Evolutionary conservation across 306 rosid species (phyloP), one percentile per base, ranked within the genome.

Genomic region (Vigna angularis): DNA sequence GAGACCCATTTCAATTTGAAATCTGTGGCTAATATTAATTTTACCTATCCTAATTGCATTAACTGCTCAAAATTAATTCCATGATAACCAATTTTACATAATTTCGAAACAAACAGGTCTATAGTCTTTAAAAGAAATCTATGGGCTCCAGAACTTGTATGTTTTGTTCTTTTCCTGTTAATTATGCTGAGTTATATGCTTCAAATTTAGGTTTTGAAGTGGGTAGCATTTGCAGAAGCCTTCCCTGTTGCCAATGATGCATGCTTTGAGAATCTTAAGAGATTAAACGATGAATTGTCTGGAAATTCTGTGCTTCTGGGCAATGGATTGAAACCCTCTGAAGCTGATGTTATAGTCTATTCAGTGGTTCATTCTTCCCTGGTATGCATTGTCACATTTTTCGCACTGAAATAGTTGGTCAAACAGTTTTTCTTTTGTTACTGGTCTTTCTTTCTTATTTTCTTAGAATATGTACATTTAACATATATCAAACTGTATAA

Each of bases 331-430:
- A 90, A 75, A 78, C 89, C 88, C 3, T 96, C 96, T 9, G 97
- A 80, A 81, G 97, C 90, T 77, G 98, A 96, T 82, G 83, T 85
- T 81, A 42, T 86, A 55, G 96, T 91, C 82, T 93, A 93, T 87
- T 81, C 97, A 18, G 93, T 63, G 16, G 52, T 92, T 83, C 93
- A 91, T 87, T 85, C 96, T 70, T 82, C 81, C 64, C 81, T 93
- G 97, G 99, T 95, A 89, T 50, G 85, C 77, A 68, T 50, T 62
- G 22, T 7, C 59, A 51, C 55, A 52, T 61, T 72, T 18, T n/a
- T 16, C 32, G 1, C 22, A 62, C 66, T 7, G n/a, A 65, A 71
- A 56, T 17, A 68, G 69, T 69, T 76, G 70, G 28, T 66, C 15
- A 70, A 69, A 22, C 9, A 9, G 26, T 58, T 0, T 55, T 14